A percentile compares a stretch with the other conserved stretches of the same genome.
phyloP scores from a whole-genome alignment of 495 filamentous ascomycete genomes.

The Venustampulla echinocandica region DNA sequence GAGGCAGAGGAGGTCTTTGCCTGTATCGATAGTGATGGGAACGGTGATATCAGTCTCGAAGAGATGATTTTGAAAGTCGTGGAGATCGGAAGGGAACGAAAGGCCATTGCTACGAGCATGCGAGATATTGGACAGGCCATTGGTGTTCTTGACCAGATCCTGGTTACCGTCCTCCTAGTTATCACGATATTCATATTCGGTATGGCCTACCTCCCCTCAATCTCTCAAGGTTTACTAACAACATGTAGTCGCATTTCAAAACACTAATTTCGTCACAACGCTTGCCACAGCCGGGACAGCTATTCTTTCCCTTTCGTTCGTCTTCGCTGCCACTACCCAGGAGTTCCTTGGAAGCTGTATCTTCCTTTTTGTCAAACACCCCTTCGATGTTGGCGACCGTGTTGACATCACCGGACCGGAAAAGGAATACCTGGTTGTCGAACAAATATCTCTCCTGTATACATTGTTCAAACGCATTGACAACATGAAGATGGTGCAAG shows the following conservation, averaged over 20 bases:
- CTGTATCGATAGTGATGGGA: conserved; percentile 74
- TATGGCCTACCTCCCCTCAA: conserved; percentile 39
- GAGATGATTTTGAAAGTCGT: conserved; percentile 88
- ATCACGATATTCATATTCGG: conserved; percentile 79
- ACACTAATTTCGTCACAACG: conserved; percentile 73
- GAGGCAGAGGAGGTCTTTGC: conserved; percentile 80
- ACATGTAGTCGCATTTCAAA: conserved; percentile 59
- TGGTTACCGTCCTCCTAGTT: conserved; percentile 68
- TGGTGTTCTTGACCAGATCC: conserved; percentile 75
- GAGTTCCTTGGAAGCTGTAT: conserved; percentile 94
- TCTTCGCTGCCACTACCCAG: conserved; percentile 84
- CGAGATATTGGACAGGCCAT: conserved; percentile 96
- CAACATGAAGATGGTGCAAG: conserved; percentile 73
- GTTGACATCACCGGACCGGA: conserved; percentile 64
- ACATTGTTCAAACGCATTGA: conserved; percentile 83
- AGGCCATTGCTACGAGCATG: conserved; percentile 83
- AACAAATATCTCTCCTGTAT: conserved; percentile 90
- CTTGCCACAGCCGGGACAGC: conserved; percentile 94
- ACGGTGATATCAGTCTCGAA: conserved; percentile 88
- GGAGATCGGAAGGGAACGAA: conserved; percentile 72
- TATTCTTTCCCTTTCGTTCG: conserved; percentile 85
- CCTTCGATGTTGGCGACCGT: conserved; percentile 81
- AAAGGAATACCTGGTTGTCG: conserved; percentile 65
- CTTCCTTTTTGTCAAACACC: conserved; percentile 97
- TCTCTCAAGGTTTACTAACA: not conserved